Evolutionary conservation across 768 basidiomycete species (phyloP).

Genomic region (Dioszegia aurantiaca): DNA sequence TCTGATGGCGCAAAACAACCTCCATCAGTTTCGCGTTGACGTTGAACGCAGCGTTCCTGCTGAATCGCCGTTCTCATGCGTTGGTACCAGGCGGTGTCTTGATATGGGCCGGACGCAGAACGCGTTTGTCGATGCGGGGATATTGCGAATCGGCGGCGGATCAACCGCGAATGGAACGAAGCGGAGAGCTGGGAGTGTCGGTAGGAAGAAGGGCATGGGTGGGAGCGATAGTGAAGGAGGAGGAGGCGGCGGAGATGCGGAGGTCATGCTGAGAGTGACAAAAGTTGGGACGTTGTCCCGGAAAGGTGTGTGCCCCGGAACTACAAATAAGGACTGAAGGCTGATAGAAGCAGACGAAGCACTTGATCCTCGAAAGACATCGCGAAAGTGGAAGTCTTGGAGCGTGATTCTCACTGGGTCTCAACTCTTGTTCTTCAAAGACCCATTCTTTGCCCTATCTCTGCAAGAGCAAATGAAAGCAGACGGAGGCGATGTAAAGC

Average conservation of each 20-base stretch:
- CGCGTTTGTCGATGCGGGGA: conserved; percentile 44
- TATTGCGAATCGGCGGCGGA: conserved; percentile 30
- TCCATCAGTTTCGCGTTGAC: conserved; percentile 39
- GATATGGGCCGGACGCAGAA: conserved; percentile 44
- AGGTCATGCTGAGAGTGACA: conserved; percentile 62
- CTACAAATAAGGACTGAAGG: too few relatives aligned
- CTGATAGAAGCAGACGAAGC: conserved; percentile 58
- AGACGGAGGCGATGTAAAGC: neutral
- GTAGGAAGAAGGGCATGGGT: neutral
- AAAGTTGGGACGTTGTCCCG: conserved; percentile 77
- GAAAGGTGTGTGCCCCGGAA: conserved; percentile 56
- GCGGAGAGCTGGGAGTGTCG: neutral
- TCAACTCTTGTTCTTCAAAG: conserved; percentile 80
- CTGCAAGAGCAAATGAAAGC: conserved; percentile 39
- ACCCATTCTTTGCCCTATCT: conserved; percentile 47
- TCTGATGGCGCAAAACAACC: conserved; percentile 58
- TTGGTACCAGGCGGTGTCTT: conserved; percentile 49
- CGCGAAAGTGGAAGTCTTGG: conserved; percentile 84
- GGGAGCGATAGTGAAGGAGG: conserved; percentile 6
- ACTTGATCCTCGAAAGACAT: conserved; percentile 70
- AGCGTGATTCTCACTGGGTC: conserved; percentile 82
- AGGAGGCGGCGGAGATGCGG: neutral
- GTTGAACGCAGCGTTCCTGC: conserved; percentile 43
- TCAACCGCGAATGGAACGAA: conserved; percentile 18
- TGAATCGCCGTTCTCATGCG: conserved; percentile 50